Evolutionary conservation across 164 flowering plant genomes (phyloP).

Genomic region (Malania oleifera): DNA sequence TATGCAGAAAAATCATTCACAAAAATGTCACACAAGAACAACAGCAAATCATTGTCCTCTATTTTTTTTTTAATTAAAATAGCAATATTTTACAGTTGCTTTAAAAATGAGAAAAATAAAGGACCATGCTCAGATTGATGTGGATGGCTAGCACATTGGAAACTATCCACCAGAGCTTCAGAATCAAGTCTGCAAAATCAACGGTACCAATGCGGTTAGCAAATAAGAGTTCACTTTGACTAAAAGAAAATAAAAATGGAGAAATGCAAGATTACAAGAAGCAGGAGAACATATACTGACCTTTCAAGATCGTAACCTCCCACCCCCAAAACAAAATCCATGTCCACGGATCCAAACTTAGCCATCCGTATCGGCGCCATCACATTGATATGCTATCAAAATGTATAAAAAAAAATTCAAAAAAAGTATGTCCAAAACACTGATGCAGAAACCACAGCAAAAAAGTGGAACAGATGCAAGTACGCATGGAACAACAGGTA

Average conservation of each 20-base stretch:
- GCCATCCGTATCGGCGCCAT: constrained; percentile 84
- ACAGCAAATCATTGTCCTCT: too few species aligned
- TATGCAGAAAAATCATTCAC: too few species aligned
- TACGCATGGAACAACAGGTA: neutral
- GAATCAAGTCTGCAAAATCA: constrained; percentile 64
- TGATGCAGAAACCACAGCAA: neutral
- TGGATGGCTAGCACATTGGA: constrained; percentile 32
- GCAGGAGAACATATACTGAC: constrained; percentile 23
- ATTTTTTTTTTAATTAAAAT: too few species aligned
- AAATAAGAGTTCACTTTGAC: too few species aligned
- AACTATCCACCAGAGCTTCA: constrained; percentile 46
- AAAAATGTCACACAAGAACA: too few species aligned
- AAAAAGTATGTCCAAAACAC: too few species aligned
- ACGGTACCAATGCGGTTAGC: too few species aligned
- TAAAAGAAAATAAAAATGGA: neutral
- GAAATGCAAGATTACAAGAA: neutral
- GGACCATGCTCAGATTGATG: constrained; percentile 41
- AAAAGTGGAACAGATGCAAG: neutral
- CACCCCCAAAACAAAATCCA: constrained; percentile 90
- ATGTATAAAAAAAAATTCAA: neutral
- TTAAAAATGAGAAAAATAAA: neutral
- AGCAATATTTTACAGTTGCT: too few species aligned
- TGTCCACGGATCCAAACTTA: constrained; percentile 74
- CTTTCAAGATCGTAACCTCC: constrained; percentile 99
- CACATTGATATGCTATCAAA: constrained; percentile 72